These are phyloP conservation scores for Stipa capillata DNA, from an alignment of 176 grass and related monocot species.

Conservation along the genomic window DNA sequence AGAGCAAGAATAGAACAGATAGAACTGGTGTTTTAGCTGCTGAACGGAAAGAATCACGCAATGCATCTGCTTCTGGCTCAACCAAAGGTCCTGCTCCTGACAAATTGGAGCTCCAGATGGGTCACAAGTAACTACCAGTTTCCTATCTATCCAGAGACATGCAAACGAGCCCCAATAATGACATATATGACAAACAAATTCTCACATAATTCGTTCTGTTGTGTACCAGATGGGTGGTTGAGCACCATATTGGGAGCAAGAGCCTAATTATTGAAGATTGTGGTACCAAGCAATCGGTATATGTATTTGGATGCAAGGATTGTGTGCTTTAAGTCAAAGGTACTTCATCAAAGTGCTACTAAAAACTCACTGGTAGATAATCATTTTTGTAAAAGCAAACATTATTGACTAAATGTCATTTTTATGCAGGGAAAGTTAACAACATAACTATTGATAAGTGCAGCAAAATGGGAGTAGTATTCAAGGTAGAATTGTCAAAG, in stretches of 20 bases:
- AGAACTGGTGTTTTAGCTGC: constrained; percentile 22
- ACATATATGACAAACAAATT: too few species aligned
- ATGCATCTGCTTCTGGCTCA: constrained; percentile 6
- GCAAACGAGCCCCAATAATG: too few species aligned
- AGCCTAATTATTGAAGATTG: constrained; percentile 49
- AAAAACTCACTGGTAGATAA: background rate
- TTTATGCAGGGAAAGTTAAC: constrained; percentile 49
- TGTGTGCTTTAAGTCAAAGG: constrained; percentile 47
- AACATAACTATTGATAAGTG: constrained; percentile 73
- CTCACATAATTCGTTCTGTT: background rate
- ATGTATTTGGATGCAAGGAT: constrained; percentile 61
- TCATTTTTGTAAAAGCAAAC: background rate
- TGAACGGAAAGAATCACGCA: constrained; percentile 25
- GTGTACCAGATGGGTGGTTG: constrained; percentile 41
- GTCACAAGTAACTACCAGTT: constrained; percentile 68
- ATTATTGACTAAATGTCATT: background rate
- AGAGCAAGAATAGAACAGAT: constrained; percentile 50
- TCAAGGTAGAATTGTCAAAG: constrained; percentile 17
- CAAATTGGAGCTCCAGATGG: constrained; percentile 62
- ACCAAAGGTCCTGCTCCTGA: constrained; percentile 24
- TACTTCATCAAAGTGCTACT: constrained; percentile 9
- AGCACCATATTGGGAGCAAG: constrained; percentile 48
- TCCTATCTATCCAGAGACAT: background rate
- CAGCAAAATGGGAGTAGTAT: constrained; percentile 43
- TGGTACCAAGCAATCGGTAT: constrained; percentile 47